Conservation (phyloP, 2,329 filamentous ascomycete species). For the Orbilia quercus region DNA sequence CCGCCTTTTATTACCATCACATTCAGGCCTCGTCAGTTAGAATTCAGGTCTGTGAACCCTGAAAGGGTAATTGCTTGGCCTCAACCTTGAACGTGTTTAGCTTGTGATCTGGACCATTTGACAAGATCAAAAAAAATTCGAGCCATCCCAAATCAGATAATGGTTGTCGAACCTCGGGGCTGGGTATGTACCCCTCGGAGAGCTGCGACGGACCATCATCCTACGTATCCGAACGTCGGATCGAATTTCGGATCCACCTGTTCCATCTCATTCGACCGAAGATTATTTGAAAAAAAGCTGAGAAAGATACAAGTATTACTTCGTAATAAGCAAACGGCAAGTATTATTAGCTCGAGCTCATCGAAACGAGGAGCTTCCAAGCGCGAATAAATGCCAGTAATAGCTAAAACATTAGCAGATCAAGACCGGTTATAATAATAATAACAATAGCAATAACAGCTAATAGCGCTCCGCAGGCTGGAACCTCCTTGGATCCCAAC, state of each 20-base stretch:
- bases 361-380: conserved; percentile 15
- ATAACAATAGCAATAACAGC: conserved; percentile 4
- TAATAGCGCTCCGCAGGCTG: conserved; percentile 22
- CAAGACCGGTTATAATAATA: conserved; percentile 12
- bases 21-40: too few relatives aligned
- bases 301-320: too few relatives aligned
- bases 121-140: too few relatives aligned
- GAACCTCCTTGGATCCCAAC: background rate
- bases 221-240: conserved; percentile 35
- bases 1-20: conserved; percentile 1
- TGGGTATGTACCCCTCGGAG: conserved; percentile 18
- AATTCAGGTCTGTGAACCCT: conserved; percentile 32
- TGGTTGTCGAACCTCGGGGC: conserved; percentile 16
- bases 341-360: background rate
- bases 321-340: too few relatives aligned
- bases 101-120: conserved; percentile 44
- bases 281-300: conserved; percentile 10
- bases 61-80: conserved; percentile 33
- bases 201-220: conserved; percentile 33
- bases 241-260: conserved; percentile 37
- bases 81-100: conserved; percentile 24
- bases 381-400: conserved; percentile 9
- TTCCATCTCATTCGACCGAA: conserved; percentile 17
- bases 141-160: conserved; percentile 4
- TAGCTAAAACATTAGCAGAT: conserved; percentile 8